Conservation (phyloP, 345 rosid species). For the Syzygium aqueum region DNA sequence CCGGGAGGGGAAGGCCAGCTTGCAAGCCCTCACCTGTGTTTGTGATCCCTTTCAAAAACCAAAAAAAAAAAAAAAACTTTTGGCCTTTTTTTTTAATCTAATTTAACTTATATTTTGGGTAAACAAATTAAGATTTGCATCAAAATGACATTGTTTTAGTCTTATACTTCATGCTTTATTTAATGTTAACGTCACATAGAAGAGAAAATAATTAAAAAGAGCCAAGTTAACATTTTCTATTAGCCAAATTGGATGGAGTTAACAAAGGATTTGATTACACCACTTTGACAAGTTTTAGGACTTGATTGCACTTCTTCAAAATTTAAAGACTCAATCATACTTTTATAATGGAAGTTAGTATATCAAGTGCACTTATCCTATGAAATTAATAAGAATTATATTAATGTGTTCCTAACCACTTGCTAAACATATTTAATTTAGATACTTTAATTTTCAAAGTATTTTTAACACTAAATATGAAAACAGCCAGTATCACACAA, state of each 20-base stretch:
- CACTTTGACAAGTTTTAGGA: neutral
- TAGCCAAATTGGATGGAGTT: neutral
- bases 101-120: neutral
- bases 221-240: neutral
- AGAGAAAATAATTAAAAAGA: neutral
- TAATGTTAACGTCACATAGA: neutral
- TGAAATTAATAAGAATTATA: neutral
- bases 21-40: neutral
- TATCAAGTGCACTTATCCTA: neutral
- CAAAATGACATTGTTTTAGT: neutral
- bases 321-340: neutral
- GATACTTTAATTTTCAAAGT: neutral
- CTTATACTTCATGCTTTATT: neutral
- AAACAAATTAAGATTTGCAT: neutral
- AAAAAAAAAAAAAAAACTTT: too few relatives aligned
- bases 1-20: neutral
- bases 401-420: neutral
- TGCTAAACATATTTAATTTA: neutral
- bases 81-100: neutral
- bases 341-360: neutral
- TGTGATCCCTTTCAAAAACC: neutral
- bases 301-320: neutral
- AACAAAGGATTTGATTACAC: neutral
- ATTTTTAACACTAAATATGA: neutral
- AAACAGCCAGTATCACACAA: neutral